A percentile compares a stretch with the other conserved stretches of the same genome.
Conservation (phyloP, 1,139 yeast species). For the Hyphopichia buzzinii region DNA sequence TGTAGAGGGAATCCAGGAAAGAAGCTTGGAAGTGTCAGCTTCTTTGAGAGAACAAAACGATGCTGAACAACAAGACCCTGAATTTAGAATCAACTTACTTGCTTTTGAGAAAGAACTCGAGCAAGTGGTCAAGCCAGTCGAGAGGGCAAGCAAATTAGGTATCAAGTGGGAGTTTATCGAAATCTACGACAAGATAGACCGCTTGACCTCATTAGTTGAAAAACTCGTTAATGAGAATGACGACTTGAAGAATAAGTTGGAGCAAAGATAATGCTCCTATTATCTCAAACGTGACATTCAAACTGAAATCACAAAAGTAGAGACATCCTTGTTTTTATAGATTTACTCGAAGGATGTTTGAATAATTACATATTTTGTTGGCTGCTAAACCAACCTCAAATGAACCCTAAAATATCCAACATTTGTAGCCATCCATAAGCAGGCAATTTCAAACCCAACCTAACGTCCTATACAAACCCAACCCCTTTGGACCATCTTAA, state of each 20-base stretch:
- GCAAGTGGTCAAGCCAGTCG: conserved; percentile 54
- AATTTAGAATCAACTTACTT: conserved; percentile 50
- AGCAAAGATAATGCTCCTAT: no score
- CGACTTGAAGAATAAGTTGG: conserved; percentile 22
- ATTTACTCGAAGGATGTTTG: no score
- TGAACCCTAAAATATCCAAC: no score
- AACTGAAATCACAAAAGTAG: no score
- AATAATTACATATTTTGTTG: no score
- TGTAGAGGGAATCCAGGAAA: conserved; percentile 41
- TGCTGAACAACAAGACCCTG: conserved; percentile 74
- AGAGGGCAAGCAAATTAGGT: conserved; percentile 52
- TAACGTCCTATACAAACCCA: no score
- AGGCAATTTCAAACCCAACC: no score
- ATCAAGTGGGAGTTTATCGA: conserved; percentile 67
- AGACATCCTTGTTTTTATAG: no score
- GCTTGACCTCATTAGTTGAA: conserved; percentile 42
- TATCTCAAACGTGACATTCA: no score
- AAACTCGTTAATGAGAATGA: conserved; percentile 43
- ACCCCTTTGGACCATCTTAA: no score
- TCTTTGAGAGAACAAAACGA: conserved; percentile 51
- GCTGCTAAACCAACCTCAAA: no score
- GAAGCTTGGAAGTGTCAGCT: conserved; percentile 32
- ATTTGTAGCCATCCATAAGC: no score
- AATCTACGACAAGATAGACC: conserved; percentile 49
- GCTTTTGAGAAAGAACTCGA: conserved; percentile 51